Percentiles rank a stretch among this genome's conserved stretches.
phyloP scores from a whole-genome alignment of 2,329 filamentous ascomycete species.

The Moelleriella libera region DNA sequence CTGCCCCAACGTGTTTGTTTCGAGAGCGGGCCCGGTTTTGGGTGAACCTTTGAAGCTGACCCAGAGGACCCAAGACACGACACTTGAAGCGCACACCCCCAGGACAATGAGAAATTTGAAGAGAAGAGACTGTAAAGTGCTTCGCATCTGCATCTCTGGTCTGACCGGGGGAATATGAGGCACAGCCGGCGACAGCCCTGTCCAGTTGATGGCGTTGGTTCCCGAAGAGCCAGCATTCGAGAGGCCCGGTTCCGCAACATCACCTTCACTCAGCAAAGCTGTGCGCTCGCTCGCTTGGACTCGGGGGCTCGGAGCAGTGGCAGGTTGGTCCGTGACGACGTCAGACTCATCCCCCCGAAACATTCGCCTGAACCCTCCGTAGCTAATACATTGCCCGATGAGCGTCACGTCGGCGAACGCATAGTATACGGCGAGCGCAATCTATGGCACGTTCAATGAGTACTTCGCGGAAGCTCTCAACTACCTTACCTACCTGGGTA shows the following conservation, averaged over 20 bases:
- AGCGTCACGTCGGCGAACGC: constrained; percentile 84
- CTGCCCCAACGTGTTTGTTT: constrained; percentile 69
- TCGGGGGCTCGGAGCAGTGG: constrained; percentile 11
- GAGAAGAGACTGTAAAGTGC: constrained; percentile 40
- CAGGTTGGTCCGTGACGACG: constrained; percentile 25
- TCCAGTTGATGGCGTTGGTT: constrained; percentile 35
- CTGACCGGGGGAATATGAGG: constrained; percentile 48
- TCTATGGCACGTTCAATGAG: constrained; percentile 22
- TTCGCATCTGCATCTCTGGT: constrained; percentile 31
- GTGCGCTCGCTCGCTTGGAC: constrained; percentile 37
- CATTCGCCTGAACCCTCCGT: constrained; percentile 53
- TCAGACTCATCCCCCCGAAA: constrained; percentile 42
- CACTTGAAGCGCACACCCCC: constrained; percentile 71
- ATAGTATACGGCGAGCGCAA: constrained; percentile 88
- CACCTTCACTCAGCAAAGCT: constrained; percentile 31
- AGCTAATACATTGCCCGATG: constrained; percentile 86
- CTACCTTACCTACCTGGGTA: neutral
- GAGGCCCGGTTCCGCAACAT: constrained; percentile 22
- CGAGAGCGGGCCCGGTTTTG: constrained; percentile 28
- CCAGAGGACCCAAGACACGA: constrained; percentile 72
- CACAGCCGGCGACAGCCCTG: constrained; percentile 64
- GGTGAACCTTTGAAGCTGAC: constrained; percentile 22
- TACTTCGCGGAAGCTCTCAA: neutral
- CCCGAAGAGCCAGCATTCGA: neutral
- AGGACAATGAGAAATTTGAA: constrained; percentile 67